phyloP scores from a whole-genome alignment of 225 moss, liverwort and hornwort genomes.

The Asterella californica region DNA sequence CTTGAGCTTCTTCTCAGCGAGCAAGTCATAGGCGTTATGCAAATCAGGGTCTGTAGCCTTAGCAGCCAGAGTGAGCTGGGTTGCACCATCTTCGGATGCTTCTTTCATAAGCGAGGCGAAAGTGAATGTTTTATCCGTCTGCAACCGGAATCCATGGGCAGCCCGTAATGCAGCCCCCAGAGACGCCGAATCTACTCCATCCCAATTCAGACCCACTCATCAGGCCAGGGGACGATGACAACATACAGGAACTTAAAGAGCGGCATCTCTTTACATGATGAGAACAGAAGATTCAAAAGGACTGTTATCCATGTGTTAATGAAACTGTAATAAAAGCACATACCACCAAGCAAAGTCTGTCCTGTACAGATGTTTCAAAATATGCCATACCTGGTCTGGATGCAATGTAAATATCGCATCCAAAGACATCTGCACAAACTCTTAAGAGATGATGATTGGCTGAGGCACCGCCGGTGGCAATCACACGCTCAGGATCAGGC shows the following conservation, averaged over 20 bases:
- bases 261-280: background rate
- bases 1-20: slow-evolving; percentile 24
- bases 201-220: background rate
- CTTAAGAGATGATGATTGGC: slow-evolving; percentile 63
- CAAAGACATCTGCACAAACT: slow-evolving; percentile 71
- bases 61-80: slow-evolving; percentile 28
- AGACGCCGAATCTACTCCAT: slow-evolving; percentile 79
- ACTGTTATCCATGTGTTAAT: background rate
- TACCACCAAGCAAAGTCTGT: background rate
- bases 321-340: background rate
- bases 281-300: background rate
- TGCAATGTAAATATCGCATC: slow-evolving; percentile 73
- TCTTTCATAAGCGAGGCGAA: slow-evolving; percentile 32
- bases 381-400: slow-evolving; percentile 59
- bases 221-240: background rate
- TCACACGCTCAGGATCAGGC: slow-evolving; percentile 79
- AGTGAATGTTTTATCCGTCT: slow-evolving; percentile 24
- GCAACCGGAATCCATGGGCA: slow-evolving; percentile 57
- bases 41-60: slow-evolving; percentile 19
- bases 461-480: slow-evolving; percentile 94
- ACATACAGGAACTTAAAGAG: background rate
- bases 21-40: slow-evolving; percentile 19
- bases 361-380: background rate
- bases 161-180: slow-evolving; percentile 90
- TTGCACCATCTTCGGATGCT: slow-evolving; percentile 31